A percentile compares a stretch with the other conserved stretches of the same genome.
Evolutionary conservation across 2,329 filamentous ascomycete species (phyloP).

Genomic region (Pseudogymnoascus sp.): DNA sequence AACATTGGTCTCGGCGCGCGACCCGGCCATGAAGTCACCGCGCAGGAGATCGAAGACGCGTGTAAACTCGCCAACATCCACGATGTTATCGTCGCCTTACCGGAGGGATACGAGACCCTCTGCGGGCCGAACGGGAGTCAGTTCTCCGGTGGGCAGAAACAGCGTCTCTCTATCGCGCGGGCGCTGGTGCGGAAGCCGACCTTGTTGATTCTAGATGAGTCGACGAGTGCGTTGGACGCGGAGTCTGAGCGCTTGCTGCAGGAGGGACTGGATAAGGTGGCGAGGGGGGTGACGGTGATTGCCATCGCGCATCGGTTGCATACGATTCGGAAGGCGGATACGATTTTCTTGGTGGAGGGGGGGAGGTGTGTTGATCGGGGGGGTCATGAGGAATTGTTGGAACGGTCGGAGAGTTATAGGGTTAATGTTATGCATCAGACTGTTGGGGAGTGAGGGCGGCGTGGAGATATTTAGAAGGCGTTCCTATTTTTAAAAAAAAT

Average conservation of each 20-base stretch:
- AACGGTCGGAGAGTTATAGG: slow-evolving; percentile 42
- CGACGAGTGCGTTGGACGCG: slow-evolving; percentile 69
- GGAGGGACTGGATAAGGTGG: slow-evolving; percentile 54
- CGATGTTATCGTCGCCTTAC: slow-evolving; percentile 56
- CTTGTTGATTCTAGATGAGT: slow-evolving; percentile 72
- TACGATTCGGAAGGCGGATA: slow-evolving; percentile 49
- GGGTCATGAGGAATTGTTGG: slow-evolving; percentile 47
- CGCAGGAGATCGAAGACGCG: slow-evolving; percentile 58
- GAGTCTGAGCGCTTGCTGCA: slow-evolving; percentile 62
- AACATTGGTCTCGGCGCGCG: slow-evolving; percentile 49
- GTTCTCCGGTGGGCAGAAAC: slow-evolving; percentile 71
- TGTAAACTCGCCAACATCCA: slow-evolving; percentile 65
- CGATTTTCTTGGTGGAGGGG: slow-evolving; percentile 51
- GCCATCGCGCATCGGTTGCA: slow-evolving; percentile 52
- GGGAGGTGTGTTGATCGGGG: slow-evolving; percentile 46
- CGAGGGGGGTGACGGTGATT: slow-evolving; percentile 47
- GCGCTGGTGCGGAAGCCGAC: slow-evolving; percentile 65
- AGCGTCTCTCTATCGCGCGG: slow-evolving; percentile 70
- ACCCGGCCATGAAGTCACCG: slow-evolving; percentile 43
- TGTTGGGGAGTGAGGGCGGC: slow-evolving; percentile 19
- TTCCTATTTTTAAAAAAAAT: not conserved
- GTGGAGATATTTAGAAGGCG: not conserved
- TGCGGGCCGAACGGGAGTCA: slow-evolving; percentile 64
- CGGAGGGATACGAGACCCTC: slow-evolving; percentile 58
- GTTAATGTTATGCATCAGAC: slow-evolving; percentile 44